Evolutionary conservation across 2,329 filamentous ascomycete genomes (phyloP).

Genomic region (Trichoderma semiorbis): DNA sequence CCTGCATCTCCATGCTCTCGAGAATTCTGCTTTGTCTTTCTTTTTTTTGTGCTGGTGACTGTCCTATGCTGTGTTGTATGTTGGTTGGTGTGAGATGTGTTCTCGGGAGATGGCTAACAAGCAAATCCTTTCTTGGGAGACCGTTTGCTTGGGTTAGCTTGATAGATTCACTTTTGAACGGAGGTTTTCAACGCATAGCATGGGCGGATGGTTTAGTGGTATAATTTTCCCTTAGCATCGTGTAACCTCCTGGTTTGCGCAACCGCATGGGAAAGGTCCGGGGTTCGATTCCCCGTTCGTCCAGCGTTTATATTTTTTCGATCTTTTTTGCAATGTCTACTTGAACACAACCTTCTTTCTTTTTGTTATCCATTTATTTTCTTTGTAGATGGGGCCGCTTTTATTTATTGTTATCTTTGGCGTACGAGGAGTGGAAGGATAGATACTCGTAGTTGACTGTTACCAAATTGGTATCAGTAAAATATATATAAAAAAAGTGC

Average conservation of each 20-base stretch:
- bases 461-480: background rate
- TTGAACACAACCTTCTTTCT: background rate
- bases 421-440: background rate
- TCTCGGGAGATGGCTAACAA: background rate
- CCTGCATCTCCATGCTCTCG: slow-evolving; percentile 3
- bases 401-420: background rate
- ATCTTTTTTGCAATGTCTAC: background rate
- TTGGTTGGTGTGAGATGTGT: background rate
- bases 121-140: background rate
- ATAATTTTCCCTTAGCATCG: slow-evolving; percentile 20
- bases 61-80: background rate
- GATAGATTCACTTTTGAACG: background rate
- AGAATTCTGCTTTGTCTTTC: background rate
- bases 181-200: background rate
- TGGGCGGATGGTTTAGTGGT: slow-evolving; percentile 20
- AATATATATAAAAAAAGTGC: background rate
- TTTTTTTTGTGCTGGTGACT: background rate
- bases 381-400: background rate
- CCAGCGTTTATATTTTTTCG: slow-evolving; percentile 4
- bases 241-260: background rate
- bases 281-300: slow-evolving; percentile 22
- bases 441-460: background rate
- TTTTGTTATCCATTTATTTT: background rate
- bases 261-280: slow-evolving; percentile 19
- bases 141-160: background rate